Percentiles rank a stretch among this genome's conserved stretches.
phyloP scores from a whole-genome alignment of 2,329 filamentous ascomycete genomes.

The Nemania sp. region DNA sequence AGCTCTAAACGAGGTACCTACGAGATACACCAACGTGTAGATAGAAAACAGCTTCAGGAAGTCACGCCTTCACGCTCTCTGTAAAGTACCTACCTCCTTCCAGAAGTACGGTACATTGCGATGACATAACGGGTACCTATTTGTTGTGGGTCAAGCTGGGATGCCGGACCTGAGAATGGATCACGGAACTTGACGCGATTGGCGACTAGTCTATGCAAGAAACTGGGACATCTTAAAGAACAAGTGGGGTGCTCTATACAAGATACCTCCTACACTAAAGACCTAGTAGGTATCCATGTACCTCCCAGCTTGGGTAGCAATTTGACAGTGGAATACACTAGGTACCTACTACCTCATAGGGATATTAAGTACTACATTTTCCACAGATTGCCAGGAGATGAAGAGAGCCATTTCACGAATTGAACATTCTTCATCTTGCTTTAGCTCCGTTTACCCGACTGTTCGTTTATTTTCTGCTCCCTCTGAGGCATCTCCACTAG shows the following conservation, averaged over 20 bases:
- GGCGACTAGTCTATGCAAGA: constrained; percentile 16
- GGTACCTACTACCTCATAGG: too few relatives aligned
- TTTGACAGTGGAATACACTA: constrained; percentile 6
- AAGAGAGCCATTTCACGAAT: not conserved
- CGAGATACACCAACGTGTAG: too few relatives aligned
- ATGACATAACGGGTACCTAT: too few relatives aligned
- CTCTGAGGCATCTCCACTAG: not conserved
- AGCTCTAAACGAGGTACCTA: too few relatives aligned
- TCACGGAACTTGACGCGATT: constrained; percentile 35
- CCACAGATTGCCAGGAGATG: not conserved
- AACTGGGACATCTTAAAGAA: not conserved
- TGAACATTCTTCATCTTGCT: not conserved
- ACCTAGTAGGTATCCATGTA: too few relatives aligned
- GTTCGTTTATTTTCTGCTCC: not conserved
- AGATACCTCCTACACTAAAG: too few relatives aligned
- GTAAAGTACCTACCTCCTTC: too few relatives aligned
- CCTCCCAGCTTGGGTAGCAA: not conserved
- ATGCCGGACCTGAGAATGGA: constrained; percentile 2
- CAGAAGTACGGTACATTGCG: too few relatives aligned
- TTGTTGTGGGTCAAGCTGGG: constrained; percentile 4
- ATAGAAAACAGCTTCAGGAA: too few relatives aligned
- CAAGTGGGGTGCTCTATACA: not conserved
- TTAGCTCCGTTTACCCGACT: too few relatives aligned
- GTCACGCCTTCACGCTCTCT: too few relatives aligned
- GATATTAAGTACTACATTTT: too few relatives aligned